Base-by-base conservation (phyloP, 306 rosid genomes). In the Biancaea sappan region DNA sequence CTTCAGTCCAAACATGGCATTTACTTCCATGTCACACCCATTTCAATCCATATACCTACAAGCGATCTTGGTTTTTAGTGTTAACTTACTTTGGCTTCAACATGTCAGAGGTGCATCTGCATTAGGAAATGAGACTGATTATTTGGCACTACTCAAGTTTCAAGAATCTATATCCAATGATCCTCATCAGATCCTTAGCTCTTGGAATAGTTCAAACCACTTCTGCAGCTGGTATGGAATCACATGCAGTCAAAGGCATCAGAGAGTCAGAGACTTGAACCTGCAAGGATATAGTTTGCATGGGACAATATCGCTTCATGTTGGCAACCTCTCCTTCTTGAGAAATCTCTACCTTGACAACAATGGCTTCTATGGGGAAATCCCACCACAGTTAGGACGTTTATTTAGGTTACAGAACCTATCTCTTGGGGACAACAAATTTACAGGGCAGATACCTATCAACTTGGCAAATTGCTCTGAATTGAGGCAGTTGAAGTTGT, bases 41-140 rank as follows among this genome's bases (percentile, higher is more conserved):
- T 46, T 46, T 46, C n/a, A 2, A 5, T 46, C 21, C 21, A 46
- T 15, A 46, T 15, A 15, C 19, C 40, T 29, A 15, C 64, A 58
- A 0, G 22, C 8, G 0, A 32, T 34, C 44, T 28, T n/a, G 32
- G 4, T 60, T 25, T 34, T 60, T 44, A 8, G 0, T 37, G 12
- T 8, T n/a, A 18, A 34, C 46, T 60, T 18, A 3, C 16, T 60
- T 19, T 60, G 44, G 25, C 18, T 60, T 4, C 32, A 37, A 4
- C 11, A 11, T 37, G 12, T 2, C 0, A 21, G 5, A 63, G 29
- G 19, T 5, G 7, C 50, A 5, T 38, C 70, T 7, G 40, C 65
- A 58, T 58, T 29, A 58, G 40, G 40, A 48, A 73, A 69, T 6
- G 72, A 80, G 21, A 48, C 50, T 2, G 76, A 69, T 69, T 65